phyloP scores from a whole-genome alignment of 192 early-diverging fungal species.

The Coemansia sp. region DNA sequence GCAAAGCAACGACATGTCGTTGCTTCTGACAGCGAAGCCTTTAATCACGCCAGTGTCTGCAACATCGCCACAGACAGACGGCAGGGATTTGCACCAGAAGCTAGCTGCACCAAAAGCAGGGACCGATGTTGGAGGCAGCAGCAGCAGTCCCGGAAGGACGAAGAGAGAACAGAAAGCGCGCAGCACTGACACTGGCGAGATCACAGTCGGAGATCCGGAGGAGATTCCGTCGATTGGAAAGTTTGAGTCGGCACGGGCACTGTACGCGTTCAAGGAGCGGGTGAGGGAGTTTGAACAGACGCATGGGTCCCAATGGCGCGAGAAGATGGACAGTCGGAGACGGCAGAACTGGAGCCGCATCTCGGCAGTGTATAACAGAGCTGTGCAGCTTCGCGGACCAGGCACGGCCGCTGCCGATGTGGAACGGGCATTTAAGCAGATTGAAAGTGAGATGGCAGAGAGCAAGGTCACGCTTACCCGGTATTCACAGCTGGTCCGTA shows the following conservation, averaged over 20 bases:
- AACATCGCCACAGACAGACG: background rate
- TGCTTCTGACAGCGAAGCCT: background rate
- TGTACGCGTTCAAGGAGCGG: constrained; percentile 33
- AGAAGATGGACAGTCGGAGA: constrained; percentile 42
- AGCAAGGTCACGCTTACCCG: constrained; percentile 23
- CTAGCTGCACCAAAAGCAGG: background rate
- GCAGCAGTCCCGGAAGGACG: background rate
- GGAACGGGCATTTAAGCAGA: constrained; percentile 27
- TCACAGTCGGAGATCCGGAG: constrained; percentile 27
- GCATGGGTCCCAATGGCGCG: constrained; percentile 39
- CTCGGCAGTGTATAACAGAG: constrained; percentile 34
- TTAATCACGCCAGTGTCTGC: background rate
- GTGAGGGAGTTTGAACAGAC: constrained; percentile 19
- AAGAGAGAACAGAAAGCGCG: background rate
- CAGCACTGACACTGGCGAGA: background rate
- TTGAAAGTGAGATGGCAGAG: constrained; percentile 26
- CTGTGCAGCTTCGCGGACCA: constrained; percentile 35
- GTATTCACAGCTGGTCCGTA: constrained; percentile 41
- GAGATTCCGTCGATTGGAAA: constrained; percentile 41
- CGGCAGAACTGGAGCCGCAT: constrained; percentile 52
- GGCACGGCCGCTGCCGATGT: constrained; percentile 9
- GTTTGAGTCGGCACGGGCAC: constrained; percentile 31
- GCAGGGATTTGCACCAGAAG: background rate
- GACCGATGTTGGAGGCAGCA: background rate
- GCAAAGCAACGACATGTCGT: background rate